These are phyloP conservation scores for Mortierella sp. DNA, from an alignment of 371 early-diverging fungal genomes.

Conservation along the genomic window DNA sequence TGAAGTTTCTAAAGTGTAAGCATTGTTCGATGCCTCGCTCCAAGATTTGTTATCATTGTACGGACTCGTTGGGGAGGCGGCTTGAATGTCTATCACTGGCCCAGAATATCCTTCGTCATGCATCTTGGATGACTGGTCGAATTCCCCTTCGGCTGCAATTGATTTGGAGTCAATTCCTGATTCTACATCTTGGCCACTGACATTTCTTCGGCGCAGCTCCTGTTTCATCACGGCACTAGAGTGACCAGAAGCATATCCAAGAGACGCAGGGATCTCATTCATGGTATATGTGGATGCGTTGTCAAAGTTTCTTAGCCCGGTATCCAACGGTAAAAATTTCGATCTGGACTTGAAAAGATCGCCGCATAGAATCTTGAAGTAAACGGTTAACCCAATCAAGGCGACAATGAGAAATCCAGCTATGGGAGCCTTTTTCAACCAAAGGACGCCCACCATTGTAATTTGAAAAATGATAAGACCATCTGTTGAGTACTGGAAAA, in stretches of 20 bases:
- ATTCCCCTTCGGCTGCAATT: neutral
- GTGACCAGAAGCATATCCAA: neutral
- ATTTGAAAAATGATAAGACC: conserved; percentile 90
- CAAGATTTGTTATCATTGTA: neutral
- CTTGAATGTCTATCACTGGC: neutral
- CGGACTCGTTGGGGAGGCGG: neutral
- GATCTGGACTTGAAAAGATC: conserved; percentile 71
- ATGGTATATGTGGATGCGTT: conserved; percentile 23
- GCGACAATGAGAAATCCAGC: conserved; percentile 65
- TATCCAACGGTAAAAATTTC: conserved; percentile 61
- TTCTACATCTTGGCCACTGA: neutral
- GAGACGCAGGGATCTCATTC: conserved; percentile 28
- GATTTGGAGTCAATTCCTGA: neutral
- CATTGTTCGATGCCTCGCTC: neutral
- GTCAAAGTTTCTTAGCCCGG: conserved; percentile 42
- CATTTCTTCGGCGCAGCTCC: conserved; percentile 14
- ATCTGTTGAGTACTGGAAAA: conserved; percentile 83
- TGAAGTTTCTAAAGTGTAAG: neutral
- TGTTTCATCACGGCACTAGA: conserved; percentile 21
- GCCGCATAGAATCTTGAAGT: conserved; percentile 70
- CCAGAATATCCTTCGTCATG: neutral
- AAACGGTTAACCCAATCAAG: conserved; percentile 64
- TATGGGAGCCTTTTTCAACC: conserved; percentile 71
- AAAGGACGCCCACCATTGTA: conserved; percentile 83
- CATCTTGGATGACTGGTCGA: neutral